phyloP scores from a whole-genome alignment of 345 rosid genomes.

The Orychophragmus violaceus region DNA sequence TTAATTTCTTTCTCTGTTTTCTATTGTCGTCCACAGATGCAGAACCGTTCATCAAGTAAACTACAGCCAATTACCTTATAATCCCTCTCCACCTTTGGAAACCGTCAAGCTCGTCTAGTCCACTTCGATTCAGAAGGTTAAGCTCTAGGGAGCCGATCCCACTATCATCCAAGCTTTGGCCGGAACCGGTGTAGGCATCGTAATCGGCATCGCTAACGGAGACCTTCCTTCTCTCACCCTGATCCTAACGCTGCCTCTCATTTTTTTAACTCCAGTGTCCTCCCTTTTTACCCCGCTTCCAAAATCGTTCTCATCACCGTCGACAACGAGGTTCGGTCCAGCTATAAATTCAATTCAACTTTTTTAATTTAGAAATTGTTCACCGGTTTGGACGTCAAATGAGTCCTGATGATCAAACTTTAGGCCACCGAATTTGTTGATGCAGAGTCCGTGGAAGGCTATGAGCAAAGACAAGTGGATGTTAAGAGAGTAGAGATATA shows the following conservation, averaged over 20 bases:
- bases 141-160: conserved; percentile 85
- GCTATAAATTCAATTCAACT: background rate
- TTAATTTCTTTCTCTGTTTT: background rate
- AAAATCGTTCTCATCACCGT: conserved; percentile 70
- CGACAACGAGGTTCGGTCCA: conserved; percentile 74
- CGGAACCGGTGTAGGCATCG: conserved; percentile 70
- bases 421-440: conserved; percentile 86
- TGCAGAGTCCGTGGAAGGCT: conserved; percentile 97
- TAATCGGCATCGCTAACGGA: conserved; percentile 68
- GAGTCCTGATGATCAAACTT: conserved; percentile 72
- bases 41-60: conserved; percentile 77
- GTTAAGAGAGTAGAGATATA: background rate
- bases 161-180: conserved; percentile 69
- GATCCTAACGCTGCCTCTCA: conserved; percentile 69
- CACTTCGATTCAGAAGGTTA: conserved; percentile 58
- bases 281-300: conserved; percentile 80
- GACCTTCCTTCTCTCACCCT: conserved; percentile 73
- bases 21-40: conserved; percentile 44
- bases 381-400: conserved; percentile 84
- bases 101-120: conserved; percentile 81
- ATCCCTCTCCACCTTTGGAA: conserved; percentile 72
- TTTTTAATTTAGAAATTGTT: too few species aligned
- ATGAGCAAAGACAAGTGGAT: conserved; percentile 37
- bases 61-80: conserved; percentile 85
- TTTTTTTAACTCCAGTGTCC: conserved; percentile 69